Evolutionary conservation across 768 basidiomycete species (phyloP).

Genomic region (Phanerochaete carnosa): DNA sequence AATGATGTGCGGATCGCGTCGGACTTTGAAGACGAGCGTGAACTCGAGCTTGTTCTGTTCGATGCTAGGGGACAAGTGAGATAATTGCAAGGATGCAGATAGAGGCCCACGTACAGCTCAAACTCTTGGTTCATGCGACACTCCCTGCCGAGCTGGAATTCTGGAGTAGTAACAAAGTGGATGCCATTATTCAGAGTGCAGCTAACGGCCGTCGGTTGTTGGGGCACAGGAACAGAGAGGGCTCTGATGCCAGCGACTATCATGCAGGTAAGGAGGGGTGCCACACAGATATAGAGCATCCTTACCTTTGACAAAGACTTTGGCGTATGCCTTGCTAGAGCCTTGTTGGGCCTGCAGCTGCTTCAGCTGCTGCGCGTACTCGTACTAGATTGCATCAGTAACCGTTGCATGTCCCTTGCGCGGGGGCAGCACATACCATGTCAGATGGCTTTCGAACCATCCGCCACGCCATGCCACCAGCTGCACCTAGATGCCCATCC

Average conservation of each 20-base stretch:
- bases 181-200: conserved; percentile 96
- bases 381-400: conserved; percentile 54
- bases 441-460: conserved; percentile 87
- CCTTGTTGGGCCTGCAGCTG: conserved; percentile 78
- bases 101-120: conserved; percentile 77
- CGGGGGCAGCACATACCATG: conserved; percentile 62
- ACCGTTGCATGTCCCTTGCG: background rate
- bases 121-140: conserved; percentile 84
- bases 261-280: background rate
- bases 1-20: conserved; percentile 81
- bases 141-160: conserved; percentile 55
- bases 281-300: conserved; percentile 14
- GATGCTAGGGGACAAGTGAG: conserved; percentile 46
- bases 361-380: conserved; percentile 87
- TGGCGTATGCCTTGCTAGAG: conserved; percentile 79
- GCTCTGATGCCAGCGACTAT: conserved; percentile 75
- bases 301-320: conserved; percentile 89
- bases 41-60: conserved; percentile 96
- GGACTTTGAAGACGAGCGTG: conserved; percentile 83
- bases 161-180: conserved; percentile 90
- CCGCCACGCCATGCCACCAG: conserved; percentile 92
- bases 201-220: conserved; percentile 68
- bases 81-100: background rate
- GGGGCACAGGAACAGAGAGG: conserved; percentile 75
- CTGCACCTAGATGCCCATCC: conserved; percentile 64